A percentile compares a stretch with the other conserved stretches of the same genome.
These are phyloP conservation scores for Suhomyces canberraensis DNA, from an alignment of 805 yeast species.

Conservation along the genomic window DNA sequence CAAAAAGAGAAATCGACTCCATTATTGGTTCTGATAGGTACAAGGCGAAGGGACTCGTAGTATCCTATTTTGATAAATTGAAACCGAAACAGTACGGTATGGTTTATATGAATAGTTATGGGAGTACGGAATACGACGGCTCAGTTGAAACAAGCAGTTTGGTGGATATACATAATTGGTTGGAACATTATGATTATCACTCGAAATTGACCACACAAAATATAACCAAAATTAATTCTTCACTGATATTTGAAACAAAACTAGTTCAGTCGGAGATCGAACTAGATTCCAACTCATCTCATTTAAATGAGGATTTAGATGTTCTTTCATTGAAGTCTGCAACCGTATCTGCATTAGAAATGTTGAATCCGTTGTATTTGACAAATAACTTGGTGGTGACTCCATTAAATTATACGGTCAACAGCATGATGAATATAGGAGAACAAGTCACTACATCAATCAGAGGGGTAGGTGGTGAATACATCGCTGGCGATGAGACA, in stretches of 20 bases:
- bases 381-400: conserved; percentile 35
- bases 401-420: conserved; percentile 37
- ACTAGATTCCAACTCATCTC: conserved; percentile 4
- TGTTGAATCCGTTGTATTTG: conserved; percentile 32
- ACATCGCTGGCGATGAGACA: background rate
- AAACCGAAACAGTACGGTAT: conserved; percentile 33
- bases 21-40: conserved; percentile 6
- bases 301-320: conserved; percentile 4
- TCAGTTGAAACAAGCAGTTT: conserved; percentile 11
- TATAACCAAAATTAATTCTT: conserved; percentile 8
- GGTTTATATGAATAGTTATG: conserved; percentile 14
- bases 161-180: conserved; percentile 25
- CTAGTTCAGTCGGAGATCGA: conserved; percentile 11
- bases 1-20: conserved; percentile 18
- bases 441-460: conserved; percentile 4
- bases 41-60: conserved; percentile 20
- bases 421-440: conserved; percentile 29
- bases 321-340: conserved; percentile 5
- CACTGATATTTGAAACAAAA: conserved; percentile 4
- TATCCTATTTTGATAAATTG: conserved; percentile 24
- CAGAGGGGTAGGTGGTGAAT: background rate
- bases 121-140: conserved; percentile 4
- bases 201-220: conserved; percentile 18
- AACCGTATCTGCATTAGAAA: conserved; percentile 21
- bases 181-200: conserved; percentile 31